phyloP scores from a whole-genome alignment of 208 protist species.

The Trypanosoma caninum region DNA sequence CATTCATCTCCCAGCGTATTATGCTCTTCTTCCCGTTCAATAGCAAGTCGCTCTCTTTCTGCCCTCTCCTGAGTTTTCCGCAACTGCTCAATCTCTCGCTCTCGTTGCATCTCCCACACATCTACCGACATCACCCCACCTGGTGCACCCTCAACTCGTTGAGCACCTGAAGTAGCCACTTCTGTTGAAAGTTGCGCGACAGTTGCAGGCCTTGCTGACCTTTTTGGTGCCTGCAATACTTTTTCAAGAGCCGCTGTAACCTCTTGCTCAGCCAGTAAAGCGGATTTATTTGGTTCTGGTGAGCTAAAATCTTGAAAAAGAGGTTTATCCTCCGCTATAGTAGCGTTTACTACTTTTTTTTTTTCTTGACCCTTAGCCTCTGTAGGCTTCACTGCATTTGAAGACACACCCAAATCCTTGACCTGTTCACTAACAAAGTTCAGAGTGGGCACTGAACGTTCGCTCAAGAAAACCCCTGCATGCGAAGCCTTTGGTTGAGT shows the following conservation, averaged over 20 bases:
- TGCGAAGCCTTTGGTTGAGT: neutral
- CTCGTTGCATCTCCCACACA: conserved; percentile 80
- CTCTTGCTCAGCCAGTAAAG: conserved; percentile 2
- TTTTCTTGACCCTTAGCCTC: neutral
- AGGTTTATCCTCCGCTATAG: conserved; percentile 21
- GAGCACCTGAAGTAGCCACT: neutral
- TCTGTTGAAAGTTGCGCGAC: conserved; percentile 17
- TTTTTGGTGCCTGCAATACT: neutral
- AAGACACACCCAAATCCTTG: neutral
- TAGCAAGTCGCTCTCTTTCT: conserved; percentile 40
- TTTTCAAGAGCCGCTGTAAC: conserved; percentile 8
- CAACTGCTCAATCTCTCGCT: conserved; percentile 68
- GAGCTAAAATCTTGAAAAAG: conserved; percentile 14
- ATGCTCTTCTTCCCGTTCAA: conserved; percentile 54
- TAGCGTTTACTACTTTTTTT: neutral
- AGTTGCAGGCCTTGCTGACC: conserved; percentile 23
- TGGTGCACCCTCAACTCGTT: neutral
- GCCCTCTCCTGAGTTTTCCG: conserved; percentile 55
- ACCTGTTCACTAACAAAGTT: neutral
- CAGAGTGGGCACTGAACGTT: conserved; percentile 1
- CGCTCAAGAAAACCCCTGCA: conserved; percentile 9
- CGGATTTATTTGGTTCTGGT: neutral
- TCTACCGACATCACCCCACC: conserved; percentile 57
- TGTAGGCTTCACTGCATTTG: neutral
- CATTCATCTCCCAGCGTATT: conserved; percentile 63